Evolutionary conservation across 331 rosid genomes (phyloP).

Genomic region (Ulmus americana): DNA sequence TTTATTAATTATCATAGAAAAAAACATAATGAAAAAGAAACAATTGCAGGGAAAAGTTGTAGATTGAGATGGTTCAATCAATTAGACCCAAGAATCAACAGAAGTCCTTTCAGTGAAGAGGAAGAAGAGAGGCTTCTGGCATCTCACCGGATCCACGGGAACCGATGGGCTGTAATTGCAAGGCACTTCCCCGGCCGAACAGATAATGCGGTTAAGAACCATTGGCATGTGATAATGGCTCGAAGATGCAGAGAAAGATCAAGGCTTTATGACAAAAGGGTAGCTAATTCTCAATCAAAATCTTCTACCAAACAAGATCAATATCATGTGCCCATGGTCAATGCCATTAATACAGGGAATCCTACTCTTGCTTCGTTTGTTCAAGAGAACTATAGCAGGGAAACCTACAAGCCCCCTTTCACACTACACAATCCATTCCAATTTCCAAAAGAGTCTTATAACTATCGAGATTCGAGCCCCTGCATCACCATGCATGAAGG

Average conservation of each 20-base stretch:
- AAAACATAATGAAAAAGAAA: no score
- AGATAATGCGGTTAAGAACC: conserved; percentile 91
- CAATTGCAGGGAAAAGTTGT: conserved; percentile 73
- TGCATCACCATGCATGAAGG: conserved; percentile 46
- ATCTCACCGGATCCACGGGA: conserved; percentile 74
- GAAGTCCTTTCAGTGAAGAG: conserved; percentile 78
- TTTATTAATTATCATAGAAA: no score
- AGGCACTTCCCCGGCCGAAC: conserved; percentile 91
- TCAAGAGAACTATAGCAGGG: conserved; percentile 25
- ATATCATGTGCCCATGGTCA: not conserved
- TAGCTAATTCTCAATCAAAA: conserved; percentile 11
- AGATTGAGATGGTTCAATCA: conserved; percentile 99
- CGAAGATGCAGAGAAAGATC: conserved; percentile 57
- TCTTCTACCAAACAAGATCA: conserved; percentile 13
- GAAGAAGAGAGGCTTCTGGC: conserved; percentile 78
- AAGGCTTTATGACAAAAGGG: conserved; percentile 44
- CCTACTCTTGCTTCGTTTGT: conserved; percentile 28
- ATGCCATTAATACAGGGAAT: not conserved
- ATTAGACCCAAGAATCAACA: conserved; percentile 82
- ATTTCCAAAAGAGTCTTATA: conserved; percentile 27
- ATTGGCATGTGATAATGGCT: conserved; percentile 97
- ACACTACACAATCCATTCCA: conserved; percentile 26
- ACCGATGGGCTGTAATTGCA: conserved; percentile 88
- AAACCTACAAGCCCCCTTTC: conserved; percentile 11
- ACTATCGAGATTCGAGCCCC: conserved; percentile 31